These are phyloP conservation scores for Colletotrichum noveboracense DNA, from an alignment of 2,329 filamentous ascomycete genomes.

Conservation along the genomic window DNA sequence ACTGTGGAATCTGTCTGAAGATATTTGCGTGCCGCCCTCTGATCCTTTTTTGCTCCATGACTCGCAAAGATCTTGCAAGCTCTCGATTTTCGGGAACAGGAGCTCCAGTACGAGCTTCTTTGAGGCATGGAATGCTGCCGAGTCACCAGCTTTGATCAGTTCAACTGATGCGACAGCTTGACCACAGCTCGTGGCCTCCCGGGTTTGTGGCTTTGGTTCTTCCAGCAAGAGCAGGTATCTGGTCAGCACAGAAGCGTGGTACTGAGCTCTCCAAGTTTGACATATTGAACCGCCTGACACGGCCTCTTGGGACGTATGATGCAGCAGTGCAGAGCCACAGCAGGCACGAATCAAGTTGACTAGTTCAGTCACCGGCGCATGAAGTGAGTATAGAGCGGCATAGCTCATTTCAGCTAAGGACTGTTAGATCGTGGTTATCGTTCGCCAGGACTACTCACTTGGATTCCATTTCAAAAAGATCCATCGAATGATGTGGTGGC, in stretches of 20 bases:
- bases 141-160: conserved; percentile 32
- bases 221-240: conserved; percentile 62
- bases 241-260: conserved; percentile 48
- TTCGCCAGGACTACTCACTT: conserved; percentile 57
- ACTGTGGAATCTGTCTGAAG: conserved; percentile 57
- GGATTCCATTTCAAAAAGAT: conserved; percentile 82
- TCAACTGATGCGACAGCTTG: conserved; percentile 7
- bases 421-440: background rate
- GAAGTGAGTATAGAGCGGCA: conserved; percentile 66
- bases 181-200: background rate
- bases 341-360: conserved; percentile 73
- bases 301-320: conserved; percentile 33
- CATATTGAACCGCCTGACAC: conserved; percentile 53
- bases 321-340: conserved; percentile 55
- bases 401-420: conserved; percentile 69
- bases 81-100: conserved; percentile 56
- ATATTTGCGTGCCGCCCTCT: conserved; percentile 55
- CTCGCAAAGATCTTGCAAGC: conserved; percentile 50
- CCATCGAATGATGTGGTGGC: conserved; percentile 81
- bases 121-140: conserved; percentile 45
- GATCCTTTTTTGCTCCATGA: conserved; percentile 51
- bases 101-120: conserved; percentile 60
- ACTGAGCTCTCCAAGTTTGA: conserved; percentile 52
- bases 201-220: conserved; percentile 24
- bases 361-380: conserved; percentile 70